These are phyloP conservation scores for Excoecaria cochinchinensis DNA, from an alignment of 345 rosid genomes.

Conservation along the genomic window DNA sequence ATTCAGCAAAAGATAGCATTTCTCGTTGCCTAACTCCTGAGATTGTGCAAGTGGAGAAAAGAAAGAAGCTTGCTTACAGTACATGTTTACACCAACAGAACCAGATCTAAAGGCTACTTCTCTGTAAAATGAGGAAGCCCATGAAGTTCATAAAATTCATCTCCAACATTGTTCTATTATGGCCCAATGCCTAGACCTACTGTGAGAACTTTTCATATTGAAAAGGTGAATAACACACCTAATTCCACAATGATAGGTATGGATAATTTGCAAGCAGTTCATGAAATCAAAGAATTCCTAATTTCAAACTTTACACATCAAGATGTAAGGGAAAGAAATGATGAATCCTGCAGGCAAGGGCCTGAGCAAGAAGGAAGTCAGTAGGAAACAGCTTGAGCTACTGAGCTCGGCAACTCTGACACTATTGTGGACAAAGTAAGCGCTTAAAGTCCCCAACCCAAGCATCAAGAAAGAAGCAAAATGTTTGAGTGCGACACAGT, in stretches of 20 bases:
- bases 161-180: neutral
- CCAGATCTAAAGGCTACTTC: neutral
- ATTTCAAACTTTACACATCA: neutral
- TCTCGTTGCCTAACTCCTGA: too few relatives aligned
- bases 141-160: neutral
- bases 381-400: too few relatives aligned
- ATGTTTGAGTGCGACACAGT: too few relatives aligned
- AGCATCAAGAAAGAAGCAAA: too few relatives aligned
- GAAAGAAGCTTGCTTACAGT: neutral
- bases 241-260: neutral
- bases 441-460: too few relatives aligned
- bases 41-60: too few relatives aligned
- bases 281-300: neutral
- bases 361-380: too few relatives aligned
- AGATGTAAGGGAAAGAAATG: neutral
- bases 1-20: neutral
- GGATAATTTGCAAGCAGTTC: neutral
- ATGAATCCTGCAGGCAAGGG: too few relatives aligned
- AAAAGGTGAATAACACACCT: neutral
- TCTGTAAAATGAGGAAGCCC: neutral
- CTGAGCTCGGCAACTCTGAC: too few relatives aligned
- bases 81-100: neutral
- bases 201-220: neutral
- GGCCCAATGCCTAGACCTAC: neutral
- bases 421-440: too few relatives aligned